These are phyloP conservation scores for Dothistroma septosporum DNA, from an alignment of 2,329 filamentous ascomycete species.

Conservation along the genomic window DNA sequence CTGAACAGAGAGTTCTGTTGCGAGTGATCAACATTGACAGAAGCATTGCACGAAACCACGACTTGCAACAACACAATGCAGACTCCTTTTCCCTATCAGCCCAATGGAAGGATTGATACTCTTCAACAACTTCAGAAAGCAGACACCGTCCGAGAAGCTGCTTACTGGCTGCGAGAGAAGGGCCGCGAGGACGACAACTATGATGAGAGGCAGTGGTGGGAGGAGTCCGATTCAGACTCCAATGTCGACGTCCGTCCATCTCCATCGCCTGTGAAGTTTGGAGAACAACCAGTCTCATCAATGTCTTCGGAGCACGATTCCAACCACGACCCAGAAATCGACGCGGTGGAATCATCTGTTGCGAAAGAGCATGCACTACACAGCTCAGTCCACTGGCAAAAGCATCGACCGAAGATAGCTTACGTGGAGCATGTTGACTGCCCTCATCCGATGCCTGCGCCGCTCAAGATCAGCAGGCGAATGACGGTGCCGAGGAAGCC, in stretches of 20 bases:
- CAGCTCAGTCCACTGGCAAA: too few species aligned
- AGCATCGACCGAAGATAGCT: too few species aligned
- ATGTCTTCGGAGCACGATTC: too few species aligned
- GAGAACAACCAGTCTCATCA: too few species aligned
- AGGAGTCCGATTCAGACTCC: neutral
- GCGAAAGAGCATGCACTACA: too few species aligned
- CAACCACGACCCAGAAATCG: too few species aligned
- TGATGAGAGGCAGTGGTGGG: neutral
- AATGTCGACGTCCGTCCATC: neutral
- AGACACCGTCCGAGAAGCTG: neutral
- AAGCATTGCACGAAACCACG: neutral
- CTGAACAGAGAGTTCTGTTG: neutral
- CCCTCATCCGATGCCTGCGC: neutral
- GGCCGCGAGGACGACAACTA: neutral
- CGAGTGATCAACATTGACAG: neutral
- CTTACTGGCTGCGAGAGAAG: neutral
- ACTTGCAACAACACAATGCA: neutral
- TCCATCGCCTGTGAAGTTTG: neutral
- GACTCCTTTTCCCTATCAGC: neutral
- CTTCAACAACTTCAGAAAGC: neutral
- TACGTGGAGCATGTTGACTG: too few species aligned
- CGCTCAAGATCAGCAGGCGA: neutral
- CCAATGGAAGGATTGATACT: neutral
- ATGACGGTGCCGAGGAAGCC: neutral
- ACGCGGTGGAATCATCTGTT: too few species aligned